These are phyloP conservation scores for Eucalyptus pauciflora DNA, from an alignment of 345 rosid species.

Conservation along the genomic window DNA sequence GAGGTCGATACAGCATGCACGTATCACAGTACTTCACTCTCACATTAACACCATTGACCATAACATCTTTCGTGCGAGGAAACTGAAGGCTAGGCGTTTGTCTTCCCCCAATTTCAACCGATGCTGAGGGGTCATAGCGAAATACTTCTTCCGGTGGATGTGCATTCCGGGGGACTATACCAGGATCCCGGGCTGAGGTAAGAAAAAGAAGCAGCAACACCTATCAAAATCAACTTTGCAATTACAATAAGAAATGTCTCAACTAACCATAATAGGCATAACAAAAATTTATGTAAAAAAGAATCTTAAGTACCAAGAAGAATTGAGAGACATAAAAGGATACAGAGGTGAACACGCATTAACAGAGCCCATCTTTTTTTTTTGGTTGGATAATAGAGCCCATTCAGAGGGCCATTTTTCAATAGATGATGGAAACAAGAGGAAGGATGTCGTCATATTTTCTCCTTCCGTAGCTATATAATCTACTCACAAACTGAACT, in stretches of 20 bases:
- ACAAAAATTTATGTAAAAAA: not conserved
- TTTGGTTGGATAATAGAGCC: not conserved
- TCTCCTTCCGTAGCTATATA: not conserved
- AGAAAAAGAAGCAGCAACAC: constrained; percentile 74
- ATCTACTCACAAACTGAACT: not conserved
- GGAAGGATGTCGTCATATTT: not conserved
- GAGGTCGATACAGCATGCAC: constrained; percentile 98
- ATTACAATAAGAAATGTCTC: not conserved
- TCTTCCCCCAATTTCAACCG: constrained; percentile 61
- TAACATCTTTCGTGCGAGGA: constrained; percentile 82
- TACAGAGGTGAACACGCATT: not conserved
- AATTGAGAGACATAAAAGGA: not conserved
- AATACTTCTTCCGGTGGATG: constrained; percentile 96
- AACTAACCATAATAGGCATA: not conserved
- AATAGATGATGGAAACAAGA: not conserved
- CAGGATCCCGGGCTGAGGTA: constrained; percentile 93
- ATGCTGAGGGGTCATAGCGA: constrained; percentile 46
- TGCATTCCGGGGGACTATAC: constrained; percentile 75
- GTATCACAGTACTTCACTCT: constrained; percentile 93
- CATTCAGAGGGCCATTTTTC: not conserved
- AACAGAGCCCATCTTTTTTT: not conserved
- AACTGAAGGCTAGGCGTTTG: constrained; percentile 85
- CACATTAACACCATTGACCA: constrained; percentile 71
- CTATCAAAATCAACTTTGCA: constrained; percentile 32
- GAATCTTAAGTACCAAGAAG: not conserved